These are phyloP conservation scores for Monilinia laxa DNA, from an alignment of 2,329 filamentous ascomycete species.

Conservation along the genomic window DNA sequence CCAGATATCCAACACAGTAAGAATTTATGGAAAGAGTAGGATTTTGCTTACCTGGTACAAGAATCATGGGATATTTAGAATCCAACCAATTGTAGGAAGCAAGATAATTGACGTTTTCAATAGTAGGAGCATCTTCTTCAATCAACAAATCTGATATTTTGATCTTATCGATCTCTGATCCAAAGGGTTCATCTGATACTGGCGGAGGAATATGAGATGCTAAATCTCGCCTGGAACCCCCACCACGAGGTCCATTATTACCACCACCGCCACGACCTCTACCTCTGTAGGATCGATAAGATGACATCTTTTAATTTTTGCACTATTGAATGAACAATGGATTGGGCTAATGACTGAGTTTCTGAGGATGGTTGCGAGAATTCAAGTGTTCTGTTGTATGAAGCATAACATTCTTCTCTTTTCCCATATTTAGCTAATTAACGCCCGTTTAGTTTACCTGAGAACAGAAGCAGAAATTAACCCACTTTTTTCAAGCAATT, in stretches of 20 bases:
- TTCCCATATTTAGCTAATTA: not conserved
- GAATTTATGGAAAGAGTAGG: not conserved
- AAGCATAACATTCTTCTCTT: no score
- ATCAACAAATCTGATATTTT: conserved; percentile 26
- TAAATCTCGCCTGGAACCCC: conserved; percentile 5
- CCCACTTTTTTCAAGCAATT: not conserved
- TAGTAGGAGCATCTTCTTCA: conserved; percentile 38
- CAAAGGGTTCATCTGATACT: conserved; percentile 25
- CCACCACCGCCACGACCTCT: not conserved
- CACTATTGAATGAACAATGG: not conserved
- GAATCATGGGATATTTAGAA: conserved; percentile 42
- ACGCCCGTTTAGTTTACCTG: no score
- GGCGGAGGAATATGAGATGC: conserved; percentile 2
- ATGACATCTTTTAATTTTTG: not conserved
- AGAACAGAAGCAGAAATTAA: not conserved
- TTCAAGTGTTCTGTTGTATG: no score
- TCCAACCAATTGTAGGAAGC: conserved; percentile 55
- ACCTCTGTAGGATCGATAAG: not conserved
- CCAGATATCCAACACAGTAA: not conserved
- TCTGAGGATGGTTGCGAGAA: not conserved
- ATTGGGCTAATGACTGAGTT: not conserved
- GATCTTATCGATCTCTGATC: conserved; percentile 29
- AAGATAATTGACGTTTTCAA: conserved; percentile 45
- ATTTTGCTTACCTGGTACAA: conserved; percentile 46
- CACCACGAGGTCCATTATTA: conserved; percentile 1